A percentile compares a stretch with the other conserved stretches of the same genome.
Evolutionary conservation across 2,329 filamentous ascomycete species (phyloP).

Genomic region (Penicillium concentricum): DNA sequence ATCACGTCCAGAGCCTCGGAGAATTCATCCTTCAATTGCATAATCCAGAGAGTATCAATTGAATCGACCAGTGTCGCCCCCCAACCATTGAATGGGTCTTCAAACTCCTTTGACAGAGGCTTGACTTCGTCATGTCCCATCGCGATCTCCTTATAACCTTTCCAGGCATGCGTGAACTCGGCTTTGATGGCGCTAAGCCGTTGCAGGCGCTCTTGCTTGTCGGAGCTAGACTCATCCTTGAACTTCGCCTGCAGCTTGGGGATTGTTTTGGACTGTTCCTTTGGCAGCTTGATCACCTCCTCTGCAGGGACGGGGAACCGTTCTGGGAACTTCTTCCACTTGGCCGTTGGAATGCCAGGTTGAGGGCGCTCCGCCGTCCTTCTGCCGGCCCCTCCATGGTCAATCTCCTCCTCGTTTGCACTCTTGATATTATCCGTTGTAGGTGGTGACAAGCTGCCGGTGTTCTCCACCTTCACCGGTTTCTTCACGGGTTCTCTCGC

Average conservation of each 20-base stretch:
- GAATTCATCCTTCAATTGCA: constrained; percentile 76
- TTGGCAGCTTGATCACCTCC: constrained; percentile 73
- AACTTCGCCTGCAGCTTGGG: constrained; percentile 77
- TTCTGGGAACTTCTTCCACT: constrained; percentile 74
- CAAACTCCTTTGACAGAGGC: constrained; percentile 65
- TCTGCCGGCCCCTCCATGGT: constrained; percentile 34
- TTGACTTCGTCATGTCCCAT: constrained; percentile 84
- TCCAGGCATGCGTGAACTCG: constrained; percentile 77
- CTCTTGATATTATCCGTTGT: neutral
- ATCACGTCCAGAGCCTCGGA: constrained; percentile 71
- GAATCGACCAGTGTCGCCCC: constrained; percentile 82
- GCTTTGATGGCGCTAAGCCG: constrained; percentile 67
- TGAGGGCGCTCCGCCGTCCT: constrained; percentile 31
- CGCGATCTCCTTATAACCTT: constrained; percentile 74
- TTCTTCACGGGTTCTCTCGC: neutral
- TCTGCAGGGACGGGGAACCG: constrained; percentile 72
- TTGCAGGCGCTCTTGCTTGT: constrained; percentile 61
- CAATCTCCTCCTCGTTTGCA: constrained; percentile 22
- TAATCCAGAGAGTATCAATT: constrained; percentile 83
- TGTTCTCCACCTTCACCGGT: neutral
- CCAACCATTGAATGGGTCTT: constrained; percentile 89
- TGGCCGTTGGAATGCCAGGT: constrained; percentile 42
- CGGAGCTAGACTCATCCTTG: constrained; percentile 58
- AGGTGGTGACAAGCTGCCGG: neutral
- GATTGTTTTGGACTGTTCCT: constrained; percentile 65